Conservation (phyloP, 208 protist species). For the Acanthamoeba royreba region DNA sequence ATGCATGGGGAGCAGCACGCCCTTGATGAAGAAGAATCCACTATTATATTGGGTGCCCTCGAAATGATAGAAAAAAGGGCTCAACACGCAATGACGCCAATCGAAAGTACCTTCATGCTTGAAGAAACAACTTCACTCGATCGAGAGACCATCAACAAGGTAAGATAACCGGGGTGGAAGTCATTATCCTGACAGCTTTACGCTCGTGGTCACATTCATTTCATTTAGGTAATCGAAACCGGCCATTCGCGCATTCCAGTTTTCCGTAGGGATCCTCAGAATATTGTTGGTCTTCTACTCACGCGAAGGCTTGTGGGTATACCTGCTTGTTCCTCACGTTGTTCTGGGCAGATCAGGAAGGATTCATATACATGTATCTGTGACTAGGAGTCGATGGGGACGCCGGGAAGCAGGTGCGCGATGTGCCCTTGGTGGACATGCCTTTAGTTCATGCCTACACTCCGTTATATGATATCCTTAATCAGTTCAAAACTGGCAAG, state of each 20-base stretch:
- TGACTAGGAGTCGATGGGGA: background rate
- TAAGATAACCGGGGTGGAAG: no score
- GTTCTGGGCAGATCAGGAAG: no score
- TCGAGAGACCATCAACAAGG: no score
- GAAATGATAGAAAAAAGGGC: conserved; percentile 65
- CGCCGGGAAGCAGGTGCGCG: conserved; percentile 40
- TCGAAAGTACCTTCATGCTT: no score
- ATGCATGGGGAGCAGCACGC: background rate
- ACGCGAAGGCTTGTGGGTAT: conserved; percentile 61
- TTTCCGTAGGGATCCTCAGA: conserved; percentile 12
- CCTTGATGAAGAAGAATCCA: conserved; percentile 56
- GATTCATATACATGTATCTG: background rate
- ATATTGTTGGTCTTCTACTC: conserved; percentile 71
- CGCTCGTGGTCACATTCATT: conserved; percentile 31
- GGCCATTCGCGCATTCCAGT: conserved; percentile 69
- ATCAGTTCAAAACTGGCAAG: conserved; percentile 66
- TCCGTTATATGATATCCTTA: conserved; percentile 70
- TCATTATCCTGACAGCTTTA: conserved; percentile 64
- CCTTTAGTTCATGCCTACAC: conserved; percentile 21
- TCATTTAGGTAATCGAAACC: conserved; percentile 28
- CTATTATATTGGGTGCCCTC: conserved; percentile 58
- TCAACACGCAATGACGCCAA: conserved; percentile 52
- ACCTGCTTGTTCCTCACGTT: background rate
- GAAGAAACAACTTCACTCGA: no score
- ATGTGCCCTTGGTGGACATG: conserved; percentile 46